Conservation (phyloP, 148 eudicot genomes). For the Chenopodium quinoa region DNA sequence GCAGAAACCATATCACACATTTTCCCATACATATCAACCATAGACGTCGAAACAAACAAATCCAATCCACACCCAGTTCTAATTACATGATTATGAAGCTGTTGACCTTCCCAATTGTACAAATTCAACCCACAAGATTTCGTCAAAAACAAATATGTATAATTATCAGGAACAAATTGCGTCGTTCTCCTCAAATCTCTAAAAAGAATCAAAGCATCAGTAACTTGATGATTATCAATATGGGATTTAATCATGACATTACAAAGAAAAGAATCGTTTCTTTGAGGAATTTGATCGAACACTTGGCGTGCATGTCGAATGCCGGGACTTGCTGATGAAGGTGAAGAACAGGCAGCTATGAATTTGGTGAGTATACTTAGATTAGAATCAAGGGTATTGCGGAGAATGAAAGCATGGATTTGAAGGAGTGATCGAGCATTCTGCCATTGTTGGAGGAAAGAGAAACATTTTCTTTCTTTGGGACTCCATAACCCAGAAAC, state of each 20-base stretch:
- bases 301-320: conserved; percentile 55
- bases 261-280: conserved; percentile 49
- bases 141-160: conserved; percentile 54
- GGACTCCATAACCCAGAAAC: conserved; percentile 52
- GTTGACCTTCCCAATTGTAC: conserved; percentile 45
- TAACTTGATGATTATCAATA: conserved; percentile 37
- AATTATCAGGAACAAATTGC: conserved; percentile 51
- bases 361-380: conserved; percentile 56
- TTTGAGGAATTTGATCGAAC: conserved; percentile 52
- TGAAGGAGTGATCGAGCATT: conserved; percentile 49
- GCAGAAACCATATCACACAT: conserved; percentile 47
- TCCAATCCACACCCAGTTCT: conserved; percentile 53
- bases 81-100: conserved; percentile 51
- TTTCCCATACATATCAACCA: conserved; percentile 38
- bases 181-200: conserved; percentile 36
- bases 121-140: conserved; percentile 51
- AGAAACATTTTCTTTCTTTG: conserved; percentile 47
- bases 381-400: conserved; percentile 46
- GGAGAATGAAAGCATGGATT: conserved; percentile 68
- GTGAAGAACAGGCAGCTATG: conserved; percentile 42
- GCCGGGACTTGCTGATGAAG: background rate
- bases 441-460: conserved; percentile 46
- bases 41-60: conserved; percentile 56
- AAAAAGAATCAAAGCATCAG: conserved; percentile 43
- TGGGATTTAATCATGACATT: conserved; percentile 65